Conservation (phyloP, 2,329 filamentous ascomycete genomes). For the Aspergillus alliaceus region DNA sequence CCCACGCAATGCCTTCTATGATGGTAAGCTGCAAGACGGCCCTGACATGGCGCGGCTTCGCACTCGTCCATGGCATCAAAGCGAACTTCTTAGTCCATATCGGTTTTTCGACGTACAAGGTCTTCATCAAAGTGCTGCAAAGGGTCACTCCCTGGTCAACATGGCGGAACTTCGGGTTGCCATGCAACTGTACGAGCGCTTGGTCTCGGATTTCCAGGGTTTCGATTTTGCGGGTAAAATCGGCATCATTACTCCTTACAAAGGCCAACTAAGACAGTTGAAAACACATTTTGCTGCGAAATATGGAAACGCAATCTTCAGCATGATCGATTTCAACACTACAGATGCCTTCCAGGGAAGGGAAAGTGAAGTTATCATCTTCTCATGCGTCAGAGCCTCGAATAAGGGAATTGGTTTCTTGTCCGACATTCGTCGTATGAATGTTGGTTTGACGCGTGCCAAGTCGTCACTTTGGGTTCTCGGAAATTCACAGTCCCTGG, state of each 20-base stretch:
- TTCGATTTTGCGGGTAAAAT: conserved; percentile 79
- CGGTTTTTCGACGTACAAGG: conserved; percentile 97
- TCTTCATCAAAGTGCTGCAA: conserved; percentile 75
- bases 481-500: conserved; percentile 82
- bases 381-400: conserved; percentile 93
- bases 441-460: conserved; percentile 93
- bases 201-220: conserved; percentile 68
- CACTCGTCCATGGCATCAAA: conserved; percentile 80
- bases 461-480: conserved; percentile 97
- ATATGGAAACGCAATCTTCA: conserved; percentile 74
- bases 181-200: conserved; percentile 77
- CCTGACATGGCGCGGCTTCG: conserved; percentile 76
- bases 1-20: conserved; percentile 89
- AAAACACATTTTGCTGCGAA: conserved; percentile 69
- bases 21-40: conserved; percentile 81
- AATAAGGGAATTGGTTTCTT: conserved; percentile 97
- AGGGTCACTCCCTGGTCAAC: conserved; percentile 89
- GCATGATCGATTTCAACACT: conserved; percentile 93
- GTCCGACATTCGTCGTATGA: conserved; percentile 98
- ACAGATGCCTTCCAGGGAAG: conserved; percentile 97
- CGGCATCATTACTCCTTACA: conserved; percentile 97
- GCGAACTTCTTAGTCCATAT: conserved; percentile 80
- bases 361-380: conserved; percentile 97
- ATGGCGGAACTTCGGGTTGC: conserved; percentile 82
- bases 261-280: conserved; percentile 82